A percentile compares a stretch with the other conserved stretches of the same genome.
Conservation (phyloP, 1,284 basidiomycete species). For the Cutaneotrichosporon cyanovorans region DNA sequence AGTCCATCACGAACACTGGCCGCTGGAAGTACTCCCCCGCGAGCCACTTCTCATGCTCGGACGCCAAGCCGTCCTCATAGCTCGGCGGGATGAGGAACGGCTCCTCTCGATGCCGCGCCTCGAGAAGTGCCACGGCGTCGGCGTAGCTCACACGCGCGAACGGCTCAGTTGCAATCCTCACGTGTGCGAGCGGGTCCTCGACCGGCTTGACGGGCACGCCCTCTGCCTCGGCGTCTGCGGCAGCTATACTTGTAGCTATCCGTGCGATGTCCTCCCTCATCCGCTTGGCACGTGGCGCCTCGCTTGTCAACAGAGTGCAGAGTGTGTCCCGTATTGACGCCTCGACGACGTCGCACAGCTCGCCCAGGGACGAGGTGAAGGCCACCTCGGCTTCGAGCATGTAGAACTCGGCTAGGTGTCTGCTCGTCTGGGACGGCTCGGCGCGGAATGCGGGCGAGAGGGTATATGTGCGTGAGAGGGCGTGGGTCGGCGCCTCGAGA, state of each 20-base stretch:
- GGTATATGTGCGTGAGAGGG: slow-evolving; percentile 78
- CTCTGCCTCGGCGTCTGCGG: slow-evolving; percentile 1
- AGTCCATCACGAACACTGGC: slow-evolving; percentile 87
- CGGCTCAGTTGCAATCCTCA: slow-evolving; percentile 18
- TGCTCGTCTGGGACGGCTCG: slow-evolving; percentile 74
- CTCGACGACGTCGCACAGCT: slow-evolving; percentile 67
- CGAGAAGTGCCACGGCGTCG: slow-evolving; percentile 61
- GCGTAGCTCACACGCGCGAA: slow-evolving; percentile 67
- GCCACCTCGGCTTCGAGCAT: slow-evolving; percentile 94
- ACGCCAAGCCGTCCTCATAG: slow-evolving; percentile 68
- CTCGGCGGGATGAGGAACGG: slow-evolving; percentile 55
- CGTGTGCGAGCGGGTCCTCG: slow-evolving; percentile 17
- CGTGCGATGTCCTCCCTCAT: slow-evolving; percentile 24
- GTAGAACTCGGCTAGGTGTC: slow-evolving; percentile 98
- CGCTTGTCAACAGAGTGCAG: slow-evolving; percentile 15
- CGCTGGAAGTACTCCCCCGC: slow-evolving; percentile 55
- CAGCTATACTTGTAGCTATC: neutral
- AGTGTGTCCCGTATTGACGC: slow-evolving; percentile 43
- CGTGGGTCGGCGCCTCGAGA: slow-evolving; percentile 75
- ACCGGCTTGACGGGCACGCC: neutral
- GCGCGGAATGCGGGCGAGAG: slow-evolving; percentile 89
- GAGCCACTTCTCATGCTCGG: slow-evolving; percentile 89
- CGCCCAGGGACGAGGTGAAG: slow-evolving; percentile 50
- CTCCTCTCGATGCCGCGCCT: slow-evolving; percentile 40
- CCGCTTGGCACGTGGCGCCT: slow-evolving; percentile 14